These are phyloP conservation scores for Bimuria novae-zelandiae DNA, from an alignment of 2,329 filamentous ascomycete genomes.

Conservation along the genomic window DNA sequence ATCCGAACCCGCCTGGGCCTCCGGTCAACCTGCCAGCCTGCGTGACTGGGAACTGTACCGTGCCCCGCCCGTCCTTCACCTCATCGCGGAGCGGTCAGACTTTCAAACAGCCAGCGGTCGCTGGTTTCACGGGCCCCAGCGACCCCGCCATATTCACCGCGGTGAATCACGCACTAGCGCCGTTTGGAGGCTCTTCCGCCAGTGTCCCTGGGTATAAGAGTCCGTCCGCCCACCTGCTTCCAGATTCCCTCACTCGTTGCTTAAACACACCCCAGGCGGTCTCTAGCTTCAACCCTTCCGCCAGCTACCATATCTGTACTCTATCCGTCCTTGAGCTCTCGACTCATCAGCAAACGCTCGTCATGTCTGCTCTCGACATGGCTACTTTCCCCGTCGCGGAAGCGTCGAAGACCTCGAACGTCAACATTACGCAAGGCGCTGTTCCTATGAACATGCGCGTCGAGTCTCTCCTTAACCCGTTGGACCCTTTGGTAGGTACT, in stretches of 20 bases:
- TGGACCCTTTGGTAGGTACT: background rate
- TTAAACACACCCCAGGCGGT: conserved; percentile 1
- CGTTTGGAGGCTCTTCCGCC: background rate
- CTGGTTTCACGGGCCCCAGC: conserved; percentile 5
- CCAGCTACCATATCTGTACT: background rate
- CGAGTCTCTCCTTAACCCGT: conserved; percentile 22
- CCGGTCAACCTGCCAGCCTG: conserved; percentile 8
- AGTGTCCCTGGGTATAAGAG: conserved; percentile 17
- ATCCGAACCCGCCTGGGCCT: conserved; percentile 14
- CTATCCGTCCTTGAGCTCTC: conserved; percentile 2
- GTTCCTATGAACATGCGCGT: conserved; percentile 29
- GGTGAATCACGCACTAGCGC: conserved; percentile 4
- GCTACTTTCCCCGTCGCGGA: conserved; percentile 1
- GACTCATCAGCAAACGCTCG: background rate
- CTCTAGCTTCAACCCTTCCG: background rate
- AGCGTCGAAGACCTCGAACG: conserved; percentile 1
- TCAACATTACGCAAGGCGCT: conserved; percentile 12
- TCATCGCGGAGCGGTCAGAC: conserved; percentile 18
- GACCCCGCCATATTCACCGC: conserved; percentile 8
- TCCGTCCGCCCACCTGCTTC: conserved; percentile 31
- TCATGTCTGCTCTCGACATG: conserved; percentile 12
- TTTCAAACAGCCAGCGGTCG: conserved; percentile 27
- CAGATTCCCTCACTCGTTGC: conserved; percentile 22
- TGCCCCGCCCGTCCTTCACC: conserved; percentile 5
- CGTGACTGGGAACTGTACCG: conserved; percentile 12